phyloP scores from a whole-genome alignment of 768 basidiomycete genomes.

The Pluteus cervinus region DNA sequence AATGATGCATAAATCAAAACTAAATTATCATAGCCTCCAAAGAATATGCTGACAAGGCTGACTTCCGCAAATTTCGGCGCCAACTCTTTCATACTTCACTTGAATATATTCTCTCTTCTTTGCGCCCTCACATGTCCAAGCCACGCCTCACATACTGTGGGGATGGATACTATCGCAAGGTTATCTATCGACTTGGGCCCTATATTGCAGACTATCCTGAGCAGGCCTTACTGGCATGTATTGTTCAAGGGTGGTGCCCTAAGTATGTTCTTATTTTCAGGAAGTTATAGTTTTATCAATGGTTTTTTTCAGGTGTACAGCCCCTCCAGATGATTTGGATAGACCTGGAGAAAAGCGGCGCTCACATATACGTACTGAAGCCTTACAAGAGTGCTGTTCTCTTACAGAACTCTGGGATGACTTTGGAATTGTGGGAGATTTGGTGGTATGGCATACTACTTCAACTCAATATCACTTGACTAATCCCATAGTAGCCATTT shows the following conservation, averaged over 20 bases:
- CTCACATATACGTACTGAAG: slow-evolving; percentile 17
- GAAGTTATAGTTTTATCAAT: slow-evolving; percentile 2
- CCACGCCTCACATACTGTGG: slow-evolving; percentile 18
- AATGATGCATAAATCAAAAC: too few relatives aligned
- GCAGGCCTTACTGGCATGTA: slow-evolving; percentile 22
- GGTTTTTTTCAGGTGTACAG: too few relatives aligned
- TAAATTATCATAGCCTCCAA: background rate
- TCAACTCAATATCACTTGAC: background rate
- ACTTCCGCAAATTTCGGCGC: slow-evolving; percentile 19
- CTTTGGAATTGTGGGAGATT: slow-evolving; percentile 24
- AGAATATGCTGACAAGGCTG: slow-evolving; percentile 9
- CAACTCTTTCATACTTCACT: slow-evolving; percentile 24
- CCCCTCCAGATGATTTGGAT: slow-evolving; percentile 14
- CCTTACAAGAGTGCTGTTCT: slow-evolving; percentile 14
- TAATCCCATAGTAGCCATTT: slow-evolving; percentile 18
- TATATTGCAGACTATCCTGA: slow-evolving; percentile 34
- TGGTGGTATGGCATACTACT: slow-evolving; percentile 22
- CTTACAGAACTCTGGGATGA: slow-evolving; percentile 24
- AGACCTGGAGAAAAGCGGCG: slow-evolving; percentile 9
- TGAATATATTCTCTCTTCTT: slow-evolving; percentile 12
- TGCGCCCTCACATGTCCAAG: slow-evolving; percentile 19
- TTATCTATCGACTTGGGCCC: slow-evolving; percentile 23
- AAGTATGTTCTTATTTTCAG: slow-evolving; percentile 4
- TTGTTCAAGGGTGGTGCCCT: slow-evolving; percentile 28
- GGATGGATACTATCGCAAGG: slow-evolving; percentile 22